Evolutionary conservation across 257 asterid species (phyloP), one percentile per base, ranked within the genome.

Genomic region (Rehmannia glutinosa): DNA sequence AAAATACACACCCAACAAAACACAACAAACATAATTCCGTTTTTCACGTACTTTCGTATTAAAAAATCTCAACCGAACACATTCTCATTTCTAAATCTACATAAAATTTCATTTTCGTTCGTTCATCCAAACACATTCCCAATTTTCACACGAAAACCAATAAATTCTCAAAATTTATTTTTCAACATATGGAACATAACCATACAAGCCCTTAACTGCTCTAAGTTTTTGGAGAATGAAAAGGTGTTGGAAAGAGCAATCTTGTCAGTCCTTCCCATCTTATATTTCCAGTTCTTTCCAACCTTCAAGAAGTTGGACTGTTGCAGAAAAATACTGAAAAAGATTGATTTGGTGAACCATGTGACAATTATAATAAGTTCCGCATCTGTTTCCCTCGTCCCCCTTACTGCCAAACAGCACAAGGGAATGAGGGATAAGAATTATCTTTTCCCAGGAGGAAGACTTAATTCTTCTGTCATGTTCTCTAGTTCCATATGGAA

Each of bases 321-420:
- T 69, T 47, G 51, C 50, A 6, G 27, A 23, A 51, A 71, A 60
- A 30, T 10, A 54, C 62, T 71, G n/a, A 43, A 64, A n/a, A 65
- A 68, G 19, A 19, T 19, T 15, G 42, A 62, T 51, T 62, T 60
- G 50, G 17, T 28, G 21, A 61, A 19, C 43, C 19, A 16, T 30
- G 38, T 17, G 16, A 33, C 25, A 57, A 33, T 45, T 60, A 17
- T 50, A 1, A 47, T 46, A 1, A 21, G 3, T 23, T 21, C 9
- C 24, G 16, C 19, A 51, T 11, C 16, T 12, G 4, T 51, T 23
- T 51, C 30, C 5, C 24, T 9, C 58, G 3, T 15, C 19, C 58
- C 9, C 19, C 24, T 46, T 33, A 19, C 54, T 52, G 62, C 64
- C 25, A 21, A 49, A 59, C 54, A 69, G 24, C 67, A 62, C 13